These are phyloP conservation scores for Elongisporangium prolatum DNA, from an alignment of 352 stramenopile species.

Conservation along the genomic window DNA sequence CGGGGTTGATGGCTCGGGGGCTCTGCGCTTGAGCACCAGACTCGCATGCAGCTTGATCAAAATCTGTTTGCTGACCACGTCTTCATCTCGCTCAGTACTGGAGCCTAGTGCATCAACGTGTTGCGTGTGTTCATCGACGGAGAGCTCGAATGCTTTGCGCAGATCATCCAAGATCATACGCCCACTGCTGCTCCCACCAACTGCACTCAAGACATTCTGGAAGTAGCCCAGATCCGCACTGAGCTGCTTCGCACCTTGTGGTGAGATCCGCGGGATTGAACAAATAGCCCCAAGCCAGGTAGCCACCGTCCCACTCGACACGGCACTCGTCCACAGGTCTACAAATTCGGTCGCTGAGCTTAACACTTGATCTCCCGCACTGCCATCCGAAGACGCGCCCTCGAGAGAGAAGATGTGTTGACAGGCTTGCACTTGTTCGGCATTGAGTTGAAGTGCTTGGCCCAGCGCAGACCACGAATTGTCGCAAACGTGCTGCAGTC, in stretches of 20 bases:
- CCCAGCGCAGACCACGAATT: constrained; percentile 48
- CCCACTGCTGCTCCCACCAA: constrained; percentile 33
- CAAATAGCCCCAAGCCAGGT: constrained; percentile 43
- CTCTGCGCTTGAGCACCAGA: constrained; percentile 24
- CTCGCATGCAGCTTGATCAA: constrained; percentile 49
- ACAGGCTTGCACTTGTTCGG: constrained; percentile 35
- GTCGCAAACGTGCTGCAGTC: constrained; percentile 39
- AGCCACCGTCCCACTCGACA: constrained; percentile 64
- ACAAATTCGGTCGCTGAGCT: constrained; percentile 51
- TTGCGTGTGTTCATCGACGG: constrained; percentile 21
- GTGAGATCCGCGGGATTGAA: constrained; percentile 54
- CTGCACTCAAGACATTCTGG: constrained; percentile 71
- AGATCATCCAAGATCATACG: constrained; percentile 55
- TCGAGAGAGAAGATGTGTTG: constrained; percentile 36
- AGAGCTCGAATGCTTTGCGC: constrained; percentile 33
- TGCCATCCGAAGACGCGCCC: constrained; percentile 5
- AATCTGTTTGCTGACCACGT: constrained; percentile 19
- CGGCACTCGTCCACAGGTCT: constrained; percentile 63
- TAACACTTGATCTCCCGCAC: neutral
- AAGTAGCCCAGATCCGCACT: constrained; percentile 74
- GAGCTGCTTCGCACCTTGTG: constrained; percentile 54
- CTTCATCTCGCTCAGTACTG: constrained; percentile 6
- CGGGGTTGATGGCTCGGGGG: too few relatives aligned
- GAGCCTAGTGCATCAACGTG: constrained; percentile 24
- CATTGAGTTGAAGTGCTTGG: constrained; percentile 36